phyloP scores from a whole-genome alignment of 2,329 filamentous ascomycete species.

The Calcarisporium arbuscula region DNA sequence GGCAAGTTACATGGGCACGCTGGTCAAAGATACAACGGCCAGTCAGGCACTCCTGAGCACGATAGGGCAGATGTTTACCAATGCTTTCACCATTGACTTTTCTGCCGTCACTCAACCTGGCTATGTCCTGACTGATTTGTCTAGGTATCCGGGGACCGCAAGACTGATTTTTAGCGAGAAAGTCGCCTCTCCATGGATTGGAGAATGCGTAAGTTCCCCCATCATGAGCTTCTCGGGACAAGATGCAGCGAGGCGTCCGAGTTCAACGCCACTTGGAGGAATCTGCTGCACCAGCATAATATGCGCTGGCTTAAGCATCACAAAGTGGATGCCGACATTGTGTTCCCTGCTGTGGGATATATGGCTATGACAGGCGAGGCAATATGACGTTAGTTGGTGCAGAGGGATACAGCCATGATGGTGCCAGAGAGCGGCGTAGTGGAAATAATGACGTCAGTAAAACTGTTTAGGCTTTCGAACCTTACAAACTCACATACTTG shows the following conservation, averaged over 20 bases:
- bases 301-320: conserved; percentile 41
- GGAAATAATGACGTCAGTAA: conserved; percentile 7
- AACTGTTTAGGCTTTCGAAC: no score
- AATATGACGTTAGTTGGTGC: conserved; percentile 9
- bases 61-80: neutral
- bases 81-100: neutral
- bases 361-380: conserved; percentile 37
- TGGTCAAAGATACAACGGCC: neutral
- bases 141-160: conserved; percentile 12
- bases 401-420: conserved; percentile 4
- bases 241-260: conserved; percentile 21
- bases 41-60: neutral
- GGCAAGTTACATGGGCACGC: no score
- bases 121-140: conserved; percentile 6
- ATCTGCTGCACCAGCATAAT: conserved; percentile 29
- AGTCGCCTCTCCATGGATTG: conserved; percentile 10
- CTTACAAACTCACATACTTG: no score
- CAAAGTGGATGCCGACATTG: conserved; percentile 26
- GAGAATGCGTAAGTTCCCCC: conserved; percentile 11
- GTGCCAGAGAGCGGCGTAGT: neutral
- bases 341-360: conserved; percentile 38
- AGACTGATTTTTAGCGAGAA: conserved; percentile 10
- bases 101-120: conserved; percentile 3
- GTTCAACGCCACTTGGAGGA: conserved; percentile 33
- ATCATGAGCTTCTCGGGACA: conserved; percentile 23